Conservation (phyloP, 495 filamentous ascomycete genomes). For the Chaetomium cochliodes region DNA sequence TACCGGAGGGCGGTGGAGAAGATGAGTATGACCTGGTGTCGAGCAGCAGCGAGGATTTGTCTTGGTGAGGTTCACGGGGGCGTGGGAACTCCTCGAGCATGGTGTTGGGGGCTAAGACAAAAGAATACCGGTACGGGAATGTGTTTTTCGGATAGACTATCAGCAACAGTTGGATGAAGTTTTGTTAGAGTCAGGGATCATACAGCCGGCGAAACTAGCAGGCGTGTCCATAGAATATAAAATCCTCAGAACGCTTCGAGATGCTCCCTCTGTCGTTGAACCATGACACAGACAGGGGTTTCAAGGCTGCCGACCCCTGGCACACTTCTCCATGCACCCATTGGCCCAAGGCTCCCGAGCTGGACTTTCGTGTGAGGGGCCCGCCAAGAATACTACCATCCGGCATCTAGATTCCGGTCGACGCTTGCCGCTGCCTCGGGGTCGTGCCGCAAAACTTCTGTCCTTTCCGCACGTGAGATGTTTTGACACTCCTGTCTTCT, state of each 20-base stretch:
- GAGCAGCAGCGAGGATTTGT: constrained; percentile 33
- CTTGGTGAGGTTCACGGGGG: constrained; percentile 1
- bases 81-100: not conserved
- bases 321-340: not conserved
- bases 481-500: not conserved
- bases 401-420: constrained; percentile 1
- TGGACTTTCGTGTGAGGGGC: not conserved
- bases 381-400: not conserved
- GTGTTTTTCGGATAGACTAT: no score
- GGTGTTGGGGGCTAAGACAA: not conserved
- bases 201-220: not conserved
- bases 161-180: not conserved
- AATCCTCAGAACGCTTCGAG: not conserved
- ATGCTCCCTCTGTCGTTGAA: not conserved
- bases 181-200: not conserved
- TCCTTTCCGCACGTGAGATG: not conserved
- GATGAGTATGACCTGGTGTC: constrained; percentile 25
- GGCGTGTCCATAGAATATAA: not conserved
- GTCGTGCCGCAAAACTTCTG: not conserved
- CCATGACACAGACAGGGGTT: not conserved
- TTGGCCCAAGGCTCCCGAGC: not conserved
- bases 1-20: not conserved
- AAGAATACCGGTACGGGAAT: not conserved
- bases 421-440: not conserved
- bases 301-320: not conserved